phyloP scores from a whole-genome alignment of 2,329 filamentous ascomycete genomes.

The Raffaelea deltoideospora region DNA sequence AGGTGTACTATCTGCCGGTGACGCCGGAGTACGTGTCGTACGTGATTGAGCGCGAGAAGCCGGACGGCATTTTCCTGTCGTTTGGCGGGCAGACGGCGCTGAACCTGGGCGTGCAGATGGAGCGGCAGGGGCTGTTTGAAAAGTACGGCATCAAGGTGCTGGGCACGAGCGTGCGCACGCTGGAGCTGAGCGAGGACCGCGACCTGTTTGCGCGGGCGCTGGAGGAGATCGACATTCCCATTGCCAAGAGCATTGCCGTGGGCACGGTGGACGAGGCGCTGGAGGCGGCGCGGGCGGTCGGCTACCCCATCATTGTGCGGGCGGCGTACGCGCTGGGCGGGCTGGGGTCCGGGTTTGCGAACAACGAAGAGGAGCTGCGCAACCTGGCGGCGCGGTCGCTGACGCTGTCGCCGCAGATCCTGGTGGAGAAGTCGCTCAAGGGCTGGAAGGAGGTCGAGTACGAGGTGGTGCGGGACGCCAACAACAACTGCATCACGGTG shows the following conservation, averaged over 20 bases:
- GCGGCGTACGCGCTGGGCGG: constrained; percentile 93
- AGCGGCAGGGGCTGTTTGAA: constrained; percentile 80
- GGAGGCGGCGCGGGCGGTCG: constrained; percentile 76
- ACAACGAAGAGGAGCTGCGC: constrained; percentile 67
- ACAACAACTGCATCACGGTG: constrained; percentile 97
- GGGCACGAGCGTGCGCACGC: constrained; percentile 92
- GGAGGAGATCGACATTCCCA: constrained; percentile 97
- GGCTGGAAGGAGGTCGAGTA: constrained; percentile 99
- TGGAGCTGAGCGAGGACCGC: constrained; percentile 96
- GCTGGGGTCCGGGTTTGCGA: constrained; percentile 86
- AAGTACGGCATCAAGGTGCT: constrained; percentile 92
- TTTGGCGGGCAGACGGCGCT: constrained; percentile 96
- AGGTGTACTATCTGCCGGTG: constrained; percentile 96
- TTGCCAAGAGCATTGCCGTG: constrained; percentile 90
- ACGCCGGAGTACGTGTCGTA: constrained; percentile 96
- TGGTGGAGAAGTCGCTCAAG: constrained; percentile 98
- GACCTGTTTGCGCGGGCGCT: constrained; percentile 96
- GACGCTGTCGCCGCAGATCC: constrained; percentile 83
- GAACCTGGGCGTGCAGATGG: constrained; percentile 91
- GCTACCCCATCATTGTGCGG: constrained; percentile 92
- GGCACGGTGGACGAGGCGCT: constrained; percentile 79
- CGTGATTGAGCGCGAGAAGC: constrained; percentile 86
- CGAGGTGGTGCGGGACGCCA: constrained; percentile 87
- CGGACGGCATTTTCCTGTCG: constrained; percentile 93
- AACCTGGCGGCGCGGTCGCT: constrained; percentile 92